These are phyloP conservation scores for Kwoniella mangroviensis DNA, from an alignment of 768 basidiomycete species.

Conservation along the genomic window DNA sequence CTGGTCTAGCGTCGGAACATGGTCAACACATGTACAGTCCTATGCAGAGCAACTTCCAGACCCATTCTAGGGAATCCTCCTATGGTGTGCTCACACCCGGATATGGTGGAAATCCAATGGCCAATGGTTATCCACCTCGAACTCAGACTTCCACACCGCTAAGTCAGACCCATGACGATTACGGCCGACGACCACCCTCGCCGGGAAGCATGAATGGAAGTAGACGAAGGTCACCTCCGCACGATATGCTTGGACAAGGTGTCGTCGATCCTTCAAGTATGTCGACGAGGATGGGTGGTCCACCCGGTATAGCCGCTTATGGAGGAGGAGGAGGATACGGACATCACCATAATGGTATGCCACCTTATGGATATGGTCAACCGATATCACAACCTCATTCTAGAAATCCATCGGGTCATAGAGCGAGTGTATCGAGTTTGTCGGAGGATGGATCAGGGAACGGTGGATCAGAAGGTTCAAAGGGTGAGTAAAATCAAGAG, in stretches of 20 bases:
- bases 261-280: conserved; percentile 47
- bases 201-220: background rate
- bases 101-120: conserved; percentile 37
- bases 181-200: conserved; percentile 25
- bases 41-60: conserved; percentile 35
- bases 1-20: conserved; percentile 35
- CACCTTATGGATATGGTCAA: conserved; percentile 26
- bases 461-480: conserved; percentile 40
- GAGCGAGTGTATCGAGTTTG: conserved; percentile 43
- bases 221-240: conserved; percentile 34
- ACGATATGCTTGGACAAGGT: conserved; percentile 45
- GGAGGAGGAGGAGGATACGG: conserved; percentile 26
- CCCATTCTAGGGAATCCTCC: conserved; percentile 43
- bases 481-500: conserved; percentile 14
- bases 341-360: conserved; percentile 29
- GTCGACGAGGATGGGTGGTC: conserved; percentile 29
- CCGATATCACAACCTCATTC: conserved; percentile 21
- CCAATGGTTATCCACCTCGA: conserved; percentile 45
- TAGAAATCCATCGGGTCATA: conserved; percentile 26
- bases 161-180: conserved; percentile 41
- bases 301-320: conserved; percentile 14
- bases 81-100: conserved; percentile 44
- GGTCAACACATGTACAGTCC: conserved; percentile 46
- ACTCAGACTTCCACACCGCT: conserved; percentile 49
- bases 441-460: conserved; percentile 44